Percentiles rank a stretch among this genome's conserved stretches.
Conservation (phyloP, 805 yeast genomes). For the Kuraishia hungarica region DNA sequence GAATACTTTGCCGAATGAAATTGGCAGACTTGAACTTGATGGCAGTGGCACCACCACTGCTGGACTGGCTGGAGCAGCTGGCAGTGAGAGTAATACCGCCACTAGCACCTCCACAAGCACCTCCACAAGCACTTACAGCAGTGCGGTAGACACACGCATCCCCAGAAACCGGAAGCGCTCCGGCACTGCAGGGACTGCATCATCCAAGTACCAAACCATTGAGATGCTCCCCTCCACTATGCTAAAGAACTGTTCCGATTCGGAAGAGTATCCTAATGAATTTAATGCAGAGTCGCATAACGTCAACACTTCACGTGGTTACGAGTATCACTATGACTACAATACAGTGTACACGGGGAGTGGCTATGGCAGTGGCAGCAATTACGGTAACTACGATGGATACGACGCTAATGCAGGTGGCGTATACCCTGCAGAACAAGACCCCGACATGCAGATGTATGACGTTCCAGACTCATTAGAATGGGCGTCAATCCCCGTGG, state of each 20-base stretch:
- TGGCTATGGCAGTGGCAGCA: not conserved
- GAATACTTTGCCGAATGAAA: not conserved
- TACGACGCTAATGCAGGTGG: not conserved
- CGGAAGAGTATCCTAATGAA: constrained; percentile 43
- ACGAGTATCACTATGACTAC: constrained; percentile 72
- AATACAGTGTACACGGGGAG: constrained; percentile 55
- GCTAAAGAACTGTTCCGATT: constrained; percentile 63
- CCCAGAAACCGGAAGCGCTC: not conserved
- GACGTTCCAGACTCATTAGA: constrained; percentile 39
- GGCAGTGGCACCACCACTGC: not conserved
- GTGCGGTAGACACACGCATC: not conserved
- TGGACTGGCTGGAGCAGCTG: not conserved
- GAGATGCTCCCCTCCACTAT: constrained; percentile 90
- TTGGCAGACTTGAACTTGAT: not conserved
- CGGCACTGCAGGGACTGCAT: not conserved
- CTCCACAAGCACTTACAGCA: not conserved
- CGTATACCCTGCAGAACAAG: constrained; percentile 3
- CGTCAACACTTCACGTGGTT: constrained; percentile 63
- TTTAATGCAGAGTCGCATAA: constrained; percentile 58
- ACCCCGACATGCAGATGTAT: constrained; percentile 25
- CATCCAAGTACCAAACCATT: constrained; percentile 22
- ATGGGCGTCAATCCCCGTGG: constrained; percentile 16
- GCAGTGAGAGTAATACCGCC: not conserved
- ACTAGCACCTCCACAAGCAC: not conserved
- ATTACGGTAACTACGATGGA: not conserved